Evolutionary conservation across 2,329 filamentous ascomycete genomes (phyloP), one percentile per base, ranked within the genome.

Genomic region (Alternaria sp.): DNA sequence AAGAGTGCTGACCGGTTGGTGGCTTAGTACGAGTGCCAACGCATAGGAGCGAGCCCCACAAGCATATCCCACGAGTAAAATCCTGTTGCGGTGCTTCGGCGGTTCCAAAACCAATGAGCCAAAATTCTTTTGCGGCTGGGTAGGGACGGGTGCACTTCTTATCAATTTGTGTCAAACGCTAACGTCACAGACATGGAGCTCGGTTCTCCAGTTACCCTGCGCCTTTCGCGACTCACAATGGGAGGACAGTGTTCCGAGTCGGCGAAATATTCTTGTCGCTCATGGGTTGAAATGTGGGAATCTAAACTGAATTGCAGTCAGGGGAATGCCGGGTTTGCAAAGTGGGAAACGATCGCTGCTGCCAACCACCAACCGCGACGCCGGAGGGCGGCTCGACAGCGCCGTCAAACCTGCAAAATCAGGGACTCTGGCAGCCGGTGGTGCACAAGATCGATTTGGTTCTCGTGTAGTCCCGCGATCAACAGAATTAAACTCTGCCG

Each of bases 41-140:
- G 73, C 75, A 77, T 75, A 69, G 47, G 36, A 57, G 69, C 70
- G 68, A 72, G 75, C 74, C 72, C 76, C 74, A 76, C 74, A 61
- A 49, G 61, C 60, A 72, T 72, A 60, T 57, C 65, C 64, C 52
- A 60, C 64, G 66, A 66, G 61, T 67, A 66, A 67, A 66, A 63
- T 64, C 62, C 61, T 64, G 65, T 66, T 67, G 65, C 55, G 64
- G 59, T 46, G 30, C 61, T 68, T 67, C 66, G 67, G 64, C 63
- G 63, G 62, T 69, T 70, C 63, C 66, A 68, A 68, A 69, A 69
- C 68, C 73, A 72, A 78, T 76, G 77, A 72, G 73, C 64, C 65
- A 62, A 68, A 65, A 65, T 63, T 63, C 58, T 60, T 64, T 51
- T 26, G 55, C 42, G 47, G 36, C 48, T 39, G 43, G 48, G 54